These are phyloP conservation scores for Quillaja saponaria DNA, from an alignment of 306 rosid genomes.

Conservation along the genomic window DNA sequence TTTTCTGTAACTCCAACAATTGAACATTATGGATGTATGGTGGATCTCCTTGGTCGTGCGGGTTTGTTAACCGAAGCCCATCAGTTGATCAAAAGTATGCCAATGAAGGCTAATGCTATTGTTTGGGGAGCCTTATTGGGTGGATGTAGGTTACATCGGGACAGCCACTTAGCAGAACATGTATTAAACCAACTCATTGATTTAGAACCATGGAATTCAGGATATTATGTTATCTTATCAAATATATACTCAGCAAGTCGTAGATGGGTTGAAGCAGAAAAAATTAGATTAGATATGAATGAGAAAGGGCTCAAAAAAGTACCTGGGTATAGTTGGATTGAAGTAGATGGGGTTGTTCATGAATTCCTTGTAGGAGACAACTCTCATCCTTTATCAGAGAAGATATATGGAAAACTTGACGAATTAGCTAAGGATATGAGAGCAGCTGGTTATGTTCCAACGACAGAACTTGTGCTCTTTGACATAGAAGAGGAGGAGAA, in stretches of 20 bases:
- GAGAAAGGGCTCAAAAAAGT: slow-evolving; percentile 59
- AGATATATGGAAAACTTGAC: slow-evolving; percentile 62
- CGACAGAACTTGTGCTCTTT: slow-evolving; percentile 69
- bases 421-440: slow-evolving; percentile 56
- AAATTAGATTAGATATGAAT: slow-evolving; percentile 51
- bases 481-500: slow-evolving; percentile 80
- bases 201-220: slow-evolving; percentile 80
- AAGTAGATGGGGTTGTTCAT: slow-evolving; percentile 59
- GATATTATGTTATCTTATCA: slow-evolving; percentile 66
- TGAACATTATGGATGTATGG: slow-evolving; percentile 81
- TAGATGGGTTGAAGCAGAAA: slow-evolving; percentile 68
- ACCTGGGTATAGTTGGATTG: slow-evolving; percentile 73
- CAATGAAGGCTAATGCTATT: slow-evolving; percentile 60
- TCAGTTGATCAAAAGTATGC: slow-evolving; percentile 54
- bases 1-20: slow-evolving; percentile 56
- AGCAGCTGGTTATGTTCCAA: slow-evolving; percentile 68
- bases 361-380: slow-evolving; percentile 73
- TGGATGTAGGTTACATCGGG: slow-evolving; percentile 65
- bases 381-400: slow-evolving; percentile 54
- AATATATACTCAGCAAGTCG: slow-evolving; percentile 67
- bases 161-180: slow-evolving; percentile 58
- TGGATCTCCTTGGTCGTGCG: slow-evolving; percentile 74
- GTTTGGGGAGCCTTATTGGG: slow-evolving; percentile 76
- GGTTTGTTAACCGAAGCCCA: slow-evolving; percentile 64
- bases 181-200: slow-evolving; percentile 63